Evolutionary conservation across 164 flowering plant genomes (phyloP), one percentile per base, ranked within the genome.

Genomic region (Platanus orientalis): DNA sequence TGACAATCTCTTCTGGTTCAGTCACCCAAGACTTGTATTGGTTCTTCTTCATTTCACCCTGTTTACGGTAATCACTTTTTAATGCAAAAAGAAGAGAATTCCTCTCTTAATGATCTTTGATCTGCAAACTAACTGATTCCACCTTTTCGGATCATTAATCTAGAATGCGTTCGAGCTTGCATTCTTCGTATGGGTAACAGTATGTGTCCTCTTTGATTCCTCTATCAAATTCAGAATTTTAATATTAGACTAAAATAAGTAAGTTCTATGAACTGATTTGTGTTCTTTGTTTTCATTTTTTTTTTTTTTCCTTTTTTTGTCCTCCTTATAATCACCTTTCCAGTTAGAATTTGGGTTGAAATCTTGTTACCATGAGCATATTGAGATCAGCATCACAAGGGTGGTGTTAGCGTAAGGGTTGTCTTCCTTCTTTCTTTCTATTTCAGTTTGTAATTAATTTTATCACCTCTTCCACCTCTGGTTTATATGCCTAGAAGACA

Each of bases 351-450:
- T 64, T 71, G 93, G 93, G 47, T 70, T 87, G 26, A 65, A 69
- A 0, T 87, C 90, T 42, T 87, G 93, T 64, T 87, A 85, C 78
- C 88, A 85, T 64, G 85, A 87, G 66, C 44, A 52, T 1, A 13
- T 34, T 4, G 78, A 25, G 61, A 62, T 81, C 21, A 71, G 78
- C 72, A 34, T 80, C 42, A 51, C 66, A 53, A 73, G 92, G 61
- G 71, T 84, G 39, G 78, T 83, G 6, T 57, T 87, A 73, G 82
- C 84, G 90, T 86, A 76, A 82, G 92, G 60, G 4, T n/a, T n/a
- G n/a, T n/a, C n/a, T n/a, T n/a, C n/a, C n/a, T n/a, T n/a, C n/a
- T n/a, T n/a, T n/a, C n/a, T n/a, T n/a, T n/a, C n/a, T n/a, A n/a
- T n/a, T n/a, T n/a, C n/a, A n/a, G n/a, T n/a, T n/a, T n/a, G n/a